Conservation (phyloP, 2,329 filamentous ascomycete species). For the Talaromyces amestolkiae region DNA sequence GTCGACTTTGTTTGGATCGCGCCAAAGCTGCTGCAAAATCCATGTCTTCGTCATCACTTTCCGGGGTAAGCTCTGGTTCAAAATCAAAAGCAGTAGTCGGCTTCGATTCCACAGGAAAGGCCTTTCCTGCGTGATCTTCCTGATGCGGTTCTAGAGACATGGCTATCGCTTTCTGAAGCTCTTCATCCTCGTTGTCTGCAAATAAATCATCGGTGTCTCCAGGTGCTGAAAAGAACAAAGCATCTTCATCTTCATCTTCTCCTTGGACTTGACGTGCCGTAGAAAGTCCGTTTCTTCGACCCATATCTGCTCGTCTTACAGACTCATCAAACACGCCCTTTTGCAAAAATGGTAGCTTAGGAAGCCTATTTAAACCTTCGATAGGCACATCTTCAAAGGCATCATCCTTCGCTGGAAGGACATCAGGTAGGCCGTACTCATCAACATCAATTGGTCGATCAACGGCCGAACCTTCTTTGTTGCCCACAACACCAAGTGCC, state of each 20-base stretch:
- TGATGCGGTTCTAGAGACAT: slow-evolving; percentile 65
- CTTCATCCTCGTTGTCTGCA: slow-evolving; percentile 60
- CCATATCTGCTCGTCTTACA: slow-evolving; percentile 34
- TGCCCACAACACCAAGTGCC: slow-evolving; percentile 90
- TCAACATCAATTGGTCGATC: slow-evolving; percentile 94
- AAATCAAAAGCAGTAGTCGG: slow-evolving; percentile 14
- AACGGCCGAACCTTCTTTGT: slow-evolving; percentile 72
- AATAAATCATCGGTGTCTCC: slow-evolving; percentile 57
- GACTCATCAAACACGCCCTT: slow-evolving; percentile 38
- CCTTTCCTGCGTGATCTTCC: slow-evolving; percentile 45
- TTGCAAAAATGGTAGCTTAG: slow-evolving; percentile 54
- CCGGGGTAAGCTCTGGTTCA: slow-evolving; percentile 33
- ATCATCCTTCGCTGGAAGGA: slow-evolving; percentile 60
- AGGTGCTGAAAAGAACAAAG: slow-evolving; percentile 56
- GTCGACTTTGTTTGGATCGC: slow-evolving; percentile 64
- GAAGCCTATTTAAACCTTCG: slow-evolving; percentile 80
- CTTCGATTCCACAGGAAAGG: slow-evolving; percentile 34
- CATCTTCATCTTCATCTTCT: slow-evolving; percentile 46
- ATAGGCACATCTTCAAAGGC: slow-evolving; percentile 92
- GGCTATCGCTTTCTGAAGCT: slow-evolving; percentile 77
- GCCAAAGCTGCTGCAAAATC: slow-evolving; percentile 75
- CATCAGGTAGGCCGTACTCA: slow-evolving; percentile 49
- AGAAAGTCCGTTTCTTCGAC: slow-evolving; percentile 49
- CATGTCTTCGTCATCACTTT: slow-evolving; percentile 65
- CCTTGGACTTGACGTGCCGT: slow-evolving; percentile 33